phyloP scores from a whole-genome alignment of 2,329 filamentous ascomycete genomes.

The Epichloe typhina region DNA sequence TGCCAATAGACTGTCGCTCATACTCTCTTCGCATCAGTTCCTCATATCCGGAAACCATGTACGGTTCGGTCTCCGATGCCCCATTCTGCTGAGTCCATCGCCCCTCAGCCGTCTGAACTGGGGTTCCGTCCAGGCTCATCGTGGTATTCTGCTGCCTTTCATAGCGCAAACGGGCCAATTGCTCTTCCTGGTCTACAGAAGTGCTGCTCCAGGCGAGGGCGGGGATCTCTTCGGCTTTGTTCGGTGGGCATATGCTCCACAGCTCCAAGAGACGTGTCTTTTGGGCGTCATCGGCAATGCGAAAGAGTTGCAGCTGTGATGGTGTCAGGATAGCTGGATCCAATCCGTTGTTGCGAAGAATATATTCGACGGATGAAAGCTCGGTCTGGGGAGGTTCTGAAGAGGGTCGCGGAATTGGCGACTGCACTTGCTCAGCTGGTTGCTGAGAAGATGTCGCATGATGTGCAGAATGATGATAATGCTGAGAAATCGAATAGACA shows the following conservation, averaged over 20 bases:
- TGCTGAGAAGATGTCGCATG: conserved; percentile 22
- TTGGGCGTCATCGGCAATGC: conserved; percentile 58
- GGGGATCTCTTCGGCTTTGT: conserved; percentile 39
- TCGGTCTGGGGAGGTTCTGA: conserved; percentile 38
- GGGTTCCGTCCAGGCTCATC: conserved; percentile 42
- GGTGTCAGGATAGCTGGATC: conserved; percentile 56
- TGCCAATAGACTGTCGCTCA: conserved; percentile 26
- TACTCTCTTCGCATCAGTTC: conserved; percentile 52
- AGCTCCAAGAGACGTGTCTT: conserved; percentile 65
- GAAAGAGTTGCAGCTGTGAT: conserved; percentile 68
- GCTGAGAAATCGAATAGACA: conserved; percentile 63
- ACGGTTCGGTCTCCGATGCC: conserved; percentile 53
- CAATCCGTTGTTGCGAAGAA: conserved; percentile 54
- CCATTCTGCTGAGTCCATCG: conserved; percentile 30
- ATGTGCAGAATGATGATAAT: conserved; percentile 75
- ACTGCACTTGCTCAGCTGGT: conserved; percentile 13
- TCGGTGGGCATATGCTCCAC: conserved; percentile 70
- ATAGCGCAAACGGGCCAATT: conserved; percentile 48
- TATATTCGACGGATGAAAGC: conserved; percentile 37
- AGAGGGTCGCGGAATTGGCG: conserved; percentile 30
- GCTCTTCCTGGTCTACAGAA: conserved; percentile 42
- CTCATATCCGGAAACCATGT: conserved; percentile 75
- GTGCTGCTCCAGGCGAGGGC: conserved; percentile 40
- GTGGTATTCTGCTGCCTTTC: conserved; percentile 29
- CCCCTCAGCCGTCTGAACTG: conserved; percentile 38